Base-by-base conservation (phyloP, 345 rosid species). In the Citrus inodora region DNA sequence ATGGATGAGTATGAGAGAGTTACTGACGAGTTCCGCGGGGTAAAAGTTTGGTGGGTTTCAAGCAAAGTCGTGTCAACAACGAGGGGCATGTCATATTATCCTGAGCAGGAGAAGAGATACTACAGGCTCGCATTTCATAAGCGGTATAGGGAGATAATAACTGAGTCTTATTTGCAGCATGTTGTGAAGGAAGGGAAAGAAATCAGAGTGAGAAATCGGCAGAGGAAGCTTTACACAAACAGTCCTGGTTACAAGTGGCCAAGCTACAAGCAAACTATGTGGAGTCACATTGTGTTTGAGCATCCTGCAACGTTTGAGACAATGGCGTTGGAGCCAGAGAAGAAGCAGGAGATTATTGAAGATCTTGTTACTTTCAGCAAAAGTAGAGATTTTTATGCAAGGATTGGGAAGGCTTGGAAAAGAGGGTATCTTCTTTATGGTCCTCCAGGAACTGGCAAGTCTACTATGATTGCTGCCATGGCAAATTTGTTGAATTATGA, bases 221-320 rank as follows among this genome's bases (percentile, higher is more conserved):
- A 89, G 80, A 88, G 91, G 85, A 91, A 89, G 87, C 92, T 91
- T 60, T 91, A 81, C 69, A 89, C 93, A 0, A 91, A 91, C 33
- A 83, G 89, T 53, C 83, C 92, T 27, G 89, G 86, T 8, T 77
- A 81, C 68, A 88, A 80, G 70, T 89, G 90, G 91, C 81, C 81
- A 11, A 75, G 84, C 84, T 79, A 74, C 85, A 87, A 83, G 85
- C 86, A 80, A 67, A 83, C 89, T 3, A 79, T 82, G 89, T 89
- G 93, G 93, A 88, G 88, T 73, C 88, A 88, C 75, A 83, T 88
- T 35, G 82, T 74, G 35, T 90, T 90, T 73, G 89, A 90, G 82
- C 90, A 90, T 78, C 93, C 93, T 38, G 90, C 89, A 27, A 85
- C 89, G 9, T 87, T 90, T 55, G 89, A 90, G 17, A 88, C 90